Evolutionary conservation across 73 alveolate species (phyloP).

Genomic region (Symbiodinium pilosum): DNA sequence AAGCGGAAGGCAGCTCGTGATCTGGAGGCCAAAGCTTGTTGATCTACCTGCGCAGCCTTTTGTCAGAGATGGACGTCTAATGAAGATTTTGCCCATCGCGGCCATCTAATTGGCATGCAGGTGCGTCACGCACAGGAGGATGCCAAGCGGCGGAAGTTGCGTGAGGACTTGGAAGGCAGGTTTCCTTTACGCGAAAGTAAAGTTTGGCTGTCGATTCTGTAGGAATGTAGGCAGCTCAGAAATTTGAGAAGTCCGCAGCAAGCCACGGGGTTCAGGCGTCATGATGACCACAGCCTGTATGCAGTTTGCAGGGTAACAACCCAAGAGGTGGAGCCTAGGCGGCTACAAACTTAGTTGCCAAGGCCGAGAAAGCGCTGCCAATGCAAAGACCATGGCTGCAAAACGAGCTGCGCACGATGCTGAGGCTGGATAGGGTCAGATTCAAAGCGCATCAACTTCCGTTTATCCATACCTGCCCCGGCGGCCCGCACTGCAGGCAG

Average conservation of each 20-base stretch:
- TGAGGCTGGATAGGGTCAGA: slow-evolving; percentile 32
- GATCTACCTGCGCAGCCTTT: neutral
- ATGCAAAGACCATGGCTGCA: slow-evolving; percentile 61
- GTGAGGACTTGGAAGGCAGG: slow-evolving; percentile 92
- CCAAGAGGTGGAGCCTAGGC: too few relatives aligned
- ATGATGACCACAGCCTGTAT: too few relatives aligned
- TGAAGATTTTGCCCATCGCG: too few relatives aligned
- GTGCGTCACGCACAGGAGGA: slow-evolving; percentile 90
- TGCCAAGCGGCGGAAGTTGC: slow-evolving; percentile 69
- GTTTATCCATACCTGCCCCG: neutral
- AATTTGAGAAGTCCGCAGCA: neutral
- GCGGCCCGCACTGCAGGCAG: slow-evolving; percentile 21
- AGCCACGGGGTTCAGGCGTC: too few relatives aligned
- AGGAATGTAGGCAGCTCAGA: too few relatives aligned
- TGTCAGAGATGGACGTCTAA: too few relatives aligned
- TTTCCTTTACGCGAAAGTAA: too few relatives aligned
- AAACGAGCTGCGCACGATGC: slow-evolving; percentile 76
- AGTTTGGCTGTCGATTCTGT: too few relatives aligned
- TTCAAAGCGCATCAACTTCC: neutral
- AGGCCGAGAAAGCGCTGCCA: slow-evolving; percentile 79
- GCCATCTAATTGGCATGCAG: too few relatives aligned
- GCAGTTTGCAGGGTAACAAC: too few relatives aligned
- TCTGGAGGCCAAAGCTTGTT: slow-evolving; percentile 24
- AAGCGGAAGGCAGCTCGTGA: slow-evolving; percentile 80
- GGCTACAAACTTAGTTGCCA: too few relatives aligned